A percentile compares a stretch with the other conserved stretches of the same genome.
phyloP scores from a whole-genome alignment of 2,329 filamentous ascomycete species.

The Aspergillus flavus region DNA sequence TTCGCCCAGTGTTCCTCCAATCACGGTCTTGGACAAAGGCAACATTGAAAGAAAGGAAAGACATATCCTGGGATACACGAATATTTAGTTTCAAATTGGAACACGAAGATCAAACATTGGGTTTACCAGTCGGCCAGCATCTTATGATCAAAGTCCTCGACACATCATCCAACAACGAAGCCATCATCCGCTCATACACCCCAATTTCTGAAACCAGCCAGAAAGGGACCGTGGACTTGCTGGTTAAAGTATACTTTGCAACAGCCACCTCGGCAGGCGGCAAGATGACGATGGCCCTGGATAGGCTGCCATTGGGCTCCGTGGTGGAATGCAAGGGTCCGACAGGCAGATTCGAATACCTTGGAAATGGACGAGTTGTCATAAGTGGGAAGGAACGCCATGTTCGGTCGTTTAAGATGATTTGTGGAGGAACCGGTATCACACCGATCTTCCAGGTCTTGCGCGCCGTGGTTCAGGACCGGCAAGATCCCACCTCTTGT shows the following conservation, averaged over 20 bases:
- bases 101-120: conserved; percentile 68
- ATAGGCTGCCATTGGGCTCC: conserved; percentile 71
- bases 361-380: conserved; percentile 65
- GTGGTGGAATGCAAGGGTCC: conserved; percentile 85
- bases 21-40: conserved; percentile 73
- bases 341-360: conserved; percentile 81
- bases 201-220: conserved; percentile 69
- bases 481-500: conserved; percentile 66
- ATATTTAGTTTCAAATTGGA: conserved; percentile 82
- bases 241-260: conserved; percentile 81
- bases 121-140: conserved; percentile 83
- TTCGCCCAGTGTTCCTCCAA: conserved; percentile 69
- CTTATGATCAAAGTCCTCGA: conserved; percentile 81
- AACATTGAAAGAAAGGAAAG: conserved; percentile 67
- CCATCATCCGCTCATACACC: conserved; percentile 84
- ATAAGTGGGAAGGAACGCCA: conserved; percentile 60
- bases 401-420: conserved; percentile 76
- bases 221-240: conserved; percentile 68
- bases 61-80: conserved; percentile 74
- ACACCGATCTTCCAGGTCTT: conserved; percentile 90
- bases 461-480: conserved; percentile 69
- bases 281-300: conserved; percentile 79
- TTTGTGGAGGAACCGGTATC: conserved; percentile 85
- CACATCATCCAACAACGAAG: conserved; percentile 62
- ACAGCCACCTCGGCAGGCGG: conserved; percentile 63